These are phyloP conservation scores for Trichoderma sp. DNA, from an alignment of 2,329 filamentous ascomycete genomes.

Conservation along the genomic window DNA sequence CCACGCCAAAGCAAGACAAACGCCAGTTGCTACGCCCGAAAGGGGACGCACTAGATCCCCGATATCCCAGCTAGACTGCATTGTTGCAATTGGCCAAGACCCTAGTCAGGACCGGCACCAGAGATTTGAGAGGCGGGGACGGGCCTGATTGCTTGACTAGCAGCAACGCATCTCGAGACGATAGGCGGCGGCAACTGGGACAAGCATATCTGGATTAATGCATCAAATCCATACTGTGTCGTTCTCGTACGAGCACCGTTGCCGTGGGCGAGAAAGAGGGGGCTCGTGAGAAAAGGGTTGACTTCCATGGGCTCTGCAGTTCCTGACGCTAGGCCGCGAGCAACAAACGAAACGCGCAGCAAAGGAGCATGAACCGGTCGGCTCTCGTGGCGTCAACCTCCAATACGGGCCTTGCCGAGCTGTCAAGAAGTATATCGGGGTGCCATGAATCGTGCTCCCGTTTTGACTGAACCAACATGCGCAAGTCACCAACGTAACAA, in stretches of 20 bases:
- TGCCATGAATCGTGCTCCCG: not conserved
- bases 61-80: not conserved
- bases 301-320: not conserved
- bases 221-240: not conserved
- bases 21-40: slow-evolving; percentile 13
- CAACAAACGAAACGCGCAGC: not conserved
- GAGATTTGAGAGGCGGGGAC: slow-evolving; percentile 1
- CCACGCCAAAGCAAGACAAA: slow-evolving; percentile 19
- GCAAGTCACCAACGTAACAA: not conserved
- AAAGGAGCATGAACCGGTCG: not conserved
- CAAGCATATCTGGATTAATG: not conserved
- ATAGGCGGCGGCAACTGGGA: not conserved
- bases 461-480: not conserved
- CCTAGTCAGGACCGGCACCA: slow-evolving; percentile 8
- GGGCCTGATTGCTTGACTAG: not conserved
- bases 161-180: not conserved
- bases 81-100: slow-evolving; percentile 4
- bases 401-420: not conserved
- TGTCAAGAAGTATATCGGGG: not conserved
- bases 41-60: slow-evolving; percentile 11
- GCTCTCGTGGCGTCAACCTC: not conserved
- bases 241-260: not conserved
- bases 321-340: not conserved
- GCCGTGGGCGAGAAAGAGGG: not conserved
- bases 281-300: not conserved